Percentiles rank a stretch among this genome's conserved stretches.
Evolutionary conservation across 2,329 filamentous ascomycete genomes (phyloP).

Genomic region (Apiospora arundinis): DNA sequence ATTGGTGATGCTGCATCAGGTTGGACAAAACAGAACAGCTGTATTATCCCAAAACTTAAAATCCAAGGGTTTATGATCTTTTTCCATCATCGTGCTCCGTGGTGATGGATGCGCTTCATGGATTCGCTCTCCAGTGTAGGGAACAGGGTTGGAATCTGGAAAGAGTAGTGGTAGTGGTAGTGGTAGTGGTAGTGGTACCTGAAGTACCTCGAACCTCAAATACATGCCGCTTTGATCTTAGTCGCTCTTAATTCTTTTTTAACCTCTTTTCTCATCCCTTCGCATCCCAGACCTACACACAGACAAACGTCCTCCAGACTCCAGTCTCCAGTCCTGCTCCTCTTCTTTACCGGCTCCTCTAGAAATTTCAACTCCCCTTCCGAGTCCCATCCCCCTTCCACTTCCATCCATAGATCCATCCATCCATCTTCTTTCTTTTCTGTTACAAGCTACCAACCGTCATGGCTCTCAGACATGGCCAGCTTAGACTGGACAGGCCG

Average conservation of each 20-base stretch:
- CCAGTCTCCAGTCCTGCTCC: not conserved
- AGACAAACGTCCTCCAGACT: slow-evolving; percentile 6
- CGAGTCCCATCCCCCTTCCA: slow-evolving; percentile 21
- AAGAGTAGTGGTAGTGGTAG: not conserved
- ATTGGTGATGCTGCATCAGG: not conserved
- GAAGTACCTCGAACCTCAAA: not conserved
- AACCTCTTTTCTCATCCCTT: slow-evolving; percentile 7
- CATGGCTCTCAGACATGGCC: slow-evolving; percentile 37
- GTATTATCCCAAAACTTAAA: too few relatives aligned
- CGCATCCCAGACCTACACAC: slow-evolving; percentile 14
- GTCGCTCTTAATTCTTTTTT: not conserved
- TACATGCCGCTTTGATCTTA: slow-evolving; percentile 15
- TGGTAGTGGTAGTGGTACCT: too few relatives aligned
- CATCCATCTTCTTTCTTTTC: not conserved
- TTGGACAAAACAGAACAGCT: not conserved
- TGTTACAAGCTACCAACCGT: slow-evolving; percentile 25
- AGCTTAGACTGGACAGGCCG: slow-evolving; percentile 20
- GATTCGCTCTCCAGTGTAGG: not conserved
- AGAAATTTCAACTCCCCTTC: slow-evolving; percentile 24
- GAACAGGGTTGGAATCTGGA: not conserved
- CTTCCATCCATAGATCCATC: slow-evolving; percentile 39
- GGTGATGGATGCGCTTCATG: not conserved
- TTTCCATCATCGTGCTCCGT: not conserved
- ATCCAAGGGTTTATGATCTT: not conserved
- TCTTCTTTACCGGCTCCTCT: not conserved